These are phyloP conservation scores for Botrytis fabae DNA, from an alignment of 2,329 filamentous ascomycete genomes.

Conservation along the genomic window DNA sequence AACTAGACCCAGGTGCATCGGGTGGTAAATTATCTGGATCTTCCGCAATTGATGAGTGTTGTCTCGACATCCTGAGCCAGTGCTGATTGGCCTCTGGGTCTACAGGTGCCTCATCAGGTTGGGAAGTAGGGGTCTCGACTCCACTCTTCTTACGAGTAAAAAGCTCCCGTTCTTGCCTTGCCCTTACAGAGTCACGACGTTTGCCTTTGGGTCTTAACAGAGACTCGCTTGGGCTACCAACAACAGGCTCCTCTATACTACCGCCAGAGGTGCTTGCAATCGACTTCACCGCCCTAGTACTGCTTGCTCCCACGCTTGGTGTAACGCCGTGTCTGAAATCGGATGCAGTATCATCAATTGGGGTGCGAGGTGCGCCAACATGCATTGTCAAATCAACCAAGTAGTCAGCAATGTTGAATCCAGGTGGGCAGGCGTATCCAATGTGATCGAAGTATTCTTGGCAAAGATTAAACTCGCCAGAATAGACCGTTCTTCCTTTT, in stretches of 20 bases:
- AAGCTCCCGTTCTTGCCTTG: slow-evolving; percentile 85
- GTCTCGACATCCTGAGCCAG: slow-evolving; percentile 59
- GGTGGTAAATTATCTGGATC: slow-evolving; percentile 66
- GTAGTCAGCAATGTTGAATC: slow-evolving; percentile 99
- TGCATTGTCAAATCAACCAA: slow-evolving; percentile 98
- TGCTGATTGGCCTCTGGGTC: slow-evolving; percentile 51
- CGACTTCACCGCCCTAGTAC: slow-evolving; percentile 84
- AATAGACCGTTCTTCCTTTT: slow-evolving; percentile 87
- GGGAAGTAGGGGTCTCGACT: slow-evolving; percentile 63
- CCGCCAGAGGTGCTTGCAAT: slow-evolving; percentile 79
- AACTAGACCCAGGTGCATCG: slow-evolving; percentile 58
- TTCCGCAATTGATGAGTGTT: slow-evolving; percentile 61
- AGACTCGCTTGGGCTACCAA: slow-evolving; percentile 60
- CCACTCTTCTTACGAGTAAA: slow-evolving; percentile 77
- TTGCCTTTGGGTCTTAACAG: slow-evolving; percentile 66
- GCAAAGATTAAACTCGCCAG: slow-evolving; percentile 83
- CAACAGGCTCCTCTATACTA: slow-evolving; percentile 63
- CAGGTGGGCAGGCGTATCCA: slow-evolving; percentile 89
- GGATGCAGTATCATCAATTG: slow-evolving; percentile 56
- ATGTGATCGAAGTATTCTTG: slow-evolving; percentile 90
- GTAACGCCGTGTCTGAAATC: slow-evolving; percentile 64
- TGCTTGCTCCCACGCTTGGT: slow-evolving; percentile 76
- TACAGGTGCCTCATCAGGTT: slow-evolving; percentile 56
- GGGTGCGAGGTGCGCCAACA: slow-evolving; percentile 61
- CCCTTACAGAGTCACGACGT: slow-evolving; percentile 76